Conservation (phyloP, 345 rosid species). For the Hirschfeldia incana region DNA sequence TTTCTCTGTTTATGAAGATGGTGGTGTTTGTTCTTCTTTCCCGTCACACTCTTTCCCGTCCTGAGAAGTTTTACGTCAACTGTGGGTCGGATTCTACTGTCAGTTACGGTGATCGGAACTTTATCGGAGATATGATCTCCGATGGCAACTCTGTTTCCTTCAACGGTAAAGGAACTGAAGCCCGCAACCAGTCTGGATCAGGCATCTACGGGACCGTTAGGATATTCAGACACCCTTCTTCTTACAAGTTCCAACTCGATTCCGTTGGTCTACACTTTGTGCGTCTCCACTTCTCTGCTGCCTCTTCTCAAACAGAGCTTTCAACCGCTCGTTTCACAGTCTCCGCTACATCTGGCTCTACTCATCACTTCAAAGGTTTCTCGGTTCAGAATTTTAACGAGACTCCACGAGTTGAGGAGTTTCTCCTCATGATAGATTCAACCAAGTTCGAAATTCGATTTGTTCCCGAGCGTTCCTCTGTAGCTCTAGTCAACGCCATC, state of each 20-base stretch:
- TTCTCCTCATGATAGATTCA: conserved; percentile 36
- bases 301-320: not conserved
- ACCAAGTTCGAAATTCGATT: conserved; percentile 37
- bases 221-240: not conserved
- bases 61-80: conserved; percentile 45
- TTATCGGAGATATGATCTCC: not conserved
- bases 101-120: not conserved
- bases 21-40: conserved; percentile 24
- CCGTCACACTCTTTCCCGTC: conserved; percentile 29
- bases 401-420: conserved; percentile 45
- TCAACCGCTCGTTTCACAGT: not conserved
- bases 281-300: not conserved
- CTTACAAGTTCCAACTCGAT: conserved; percentile 3
- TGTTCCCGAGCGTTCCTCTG: conserved; percentile 42
- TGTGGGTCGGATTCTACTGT: not conserved
- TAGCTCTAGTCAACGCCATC: conserved; percentile 65
- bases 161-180: not conserved
- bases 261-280: not conserved
- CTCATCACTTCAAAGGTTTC: conserved; percentile 40
- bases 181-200: not conserved
- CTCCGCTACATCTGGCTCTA: not conserved
- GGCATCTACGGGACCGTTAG: not conserved
- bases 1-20: not conserved
- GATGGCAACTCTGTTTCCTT: not conserved
- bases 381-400: conserved; percentile 1